Evolutionary conservation across 2,329 filamentous ascomycete genomes (phyloP).

Genomic region (Sporothrix curviconia): DNA sequence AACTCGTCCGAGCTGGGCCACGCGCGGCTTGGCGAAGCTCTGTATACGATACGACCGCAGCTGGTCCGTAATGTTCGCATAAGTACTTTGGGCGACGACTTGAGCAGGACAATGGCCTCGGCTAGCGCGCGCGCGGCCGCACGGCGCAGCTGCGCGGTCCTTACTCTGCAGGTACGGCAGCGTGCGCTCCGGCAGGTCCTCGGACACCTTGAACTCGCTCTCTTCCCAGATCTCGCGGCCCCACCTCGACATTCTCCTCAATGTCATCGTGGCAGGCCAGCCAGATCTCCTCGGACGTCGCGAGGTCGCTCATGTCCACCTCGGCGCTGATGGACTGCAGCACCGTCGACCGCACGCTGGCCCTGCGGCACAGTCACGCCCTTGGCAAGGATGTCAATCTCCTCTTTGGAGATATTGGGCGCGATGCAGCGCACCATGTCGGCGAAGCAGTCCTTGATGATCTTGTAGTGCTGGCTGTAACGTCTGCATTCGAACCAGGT

Average conservation of each 20-base stretch:
- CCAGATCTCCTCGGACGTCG: constrained; percentile 88
- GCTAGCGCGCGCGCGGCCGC: constrained; percentile 78
- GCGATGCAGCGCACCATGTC: constrained; percentile 81
- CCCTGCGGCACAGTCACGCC: constrained; percentile 74
- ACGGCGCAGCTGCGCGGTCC: constrained; percentile 73
- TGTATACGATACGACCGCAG: constrained; percentile 66
- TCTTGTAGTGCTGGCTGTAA: constrained; percentile 92
- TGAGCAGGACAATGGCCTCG: constrained; percentile 59
- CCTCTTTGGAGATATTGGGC: constrained; percentile 65
- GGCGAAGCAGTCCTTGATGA: constrained; percentile 84
- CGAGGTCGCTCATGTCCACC: constrained; percentile 80
- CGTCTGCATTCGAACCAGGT: constrained; percentile 76
- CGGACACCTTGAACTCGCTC: constrained; percentile 66
- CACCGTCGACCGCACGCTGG: constrained; percentile 73
- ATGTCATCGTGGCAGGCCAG: constrained; percentile 86
- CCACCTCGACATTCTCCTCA: constrained; percentile 77
- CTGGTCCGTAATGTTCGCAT: constrained; percentile 46
- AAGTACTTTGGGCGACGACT: constrained; percentile 47
- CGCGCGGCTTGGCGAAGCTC: constrained; percentile 75
- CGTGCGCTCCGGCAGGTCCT: constrained; percentile 59
- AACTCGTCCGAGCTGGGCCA: constrained; percentile 84
- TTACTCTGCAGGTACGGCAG: constrained; percentile 73
- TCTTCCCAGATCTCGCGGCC: constrained; percentile 91
- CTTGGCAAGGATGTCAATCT: constrained; percentile 69
- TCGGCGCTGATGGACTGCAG: constrained; percentile 87